These are phyloP conservation scores for Agrocybe pediades DNA, from an alignment of 768 basidiomycete species.

Conservation along the genomic window DNA sequence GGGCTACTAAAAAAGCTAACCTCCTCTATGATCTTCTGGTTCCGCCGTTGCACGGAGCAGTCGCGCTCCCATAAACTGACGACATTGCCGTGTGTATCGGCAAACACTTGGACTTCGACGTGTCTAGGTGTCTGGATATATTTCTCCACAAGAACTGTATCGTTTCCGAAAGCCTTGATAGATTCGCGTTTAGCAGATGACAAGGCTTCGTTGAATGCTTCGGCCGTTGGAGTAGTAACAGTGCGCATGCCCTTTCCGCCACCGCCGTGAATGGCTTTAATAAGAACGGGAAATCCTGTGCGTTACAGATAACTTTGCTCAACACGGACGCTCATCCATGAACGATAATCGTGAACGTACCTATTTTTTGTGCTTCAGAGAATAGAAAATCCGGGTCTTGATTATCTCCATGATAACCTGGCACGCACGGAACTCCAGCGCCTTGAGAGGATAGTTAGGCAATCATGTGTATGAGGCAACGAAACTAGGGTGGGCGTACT, in stretches of 20 bases:
- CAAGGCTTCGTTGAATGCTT: slow-evolving; percentile 78
- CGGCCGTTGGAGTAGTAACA: slow-evolving; percentile 55
- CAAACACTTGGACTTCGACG: slow-evolving; percentile 95
- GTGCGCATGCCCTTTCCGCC: slow-evolving; percentile 96
- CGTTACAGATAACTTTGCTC: background rate
- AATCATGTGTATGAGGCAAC: background rate
- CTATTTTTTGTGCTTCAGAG: slow-evolving; percentile 70
- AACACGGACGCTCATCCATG: too few species aligned
- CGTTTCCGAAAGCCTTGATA: slow-evolving; percentile 83
- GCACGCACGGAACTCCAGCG: slow-evolving; percentile 91
- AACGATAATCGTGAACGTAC: slow-evolving; percentile 35
- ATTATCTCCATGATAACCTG: slow-evolving; percentile 87
- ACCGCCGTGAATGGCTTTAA: slow-evolving; percentile 96
- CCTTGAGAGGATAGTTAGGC: slow-evolving; percentile 36
- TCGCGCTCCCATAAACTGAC: slow-evolving; percentile 98
- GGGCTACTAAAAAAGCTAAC: slow-evolving; percentile 30
- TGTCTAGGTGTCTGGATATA: slow-evolving; percentile 87
- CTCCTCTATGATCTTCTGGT: slow-evolving; percentile 97
- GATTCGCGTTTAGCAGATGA: slow-evolving; percentile 90
- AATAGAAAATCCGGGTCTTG: slow-evolving; percentile 77
- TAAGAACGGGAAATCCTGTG: slow-evolving; percentile 84
- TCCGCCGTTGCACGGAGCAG: slow-evolving; percentile 88
- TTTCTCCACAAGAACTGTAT: slow-evolving; percentile 85
- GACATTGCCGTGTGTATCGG: slow-evolving; percentile 74
- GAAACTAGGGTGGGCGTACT: slow-evolving; percentile 38